Percentiles rank a stretch among this genome's conserved stretches.
Conservation (phyloP, 116 monocot genomes). For the Zostera marina region DNA sequence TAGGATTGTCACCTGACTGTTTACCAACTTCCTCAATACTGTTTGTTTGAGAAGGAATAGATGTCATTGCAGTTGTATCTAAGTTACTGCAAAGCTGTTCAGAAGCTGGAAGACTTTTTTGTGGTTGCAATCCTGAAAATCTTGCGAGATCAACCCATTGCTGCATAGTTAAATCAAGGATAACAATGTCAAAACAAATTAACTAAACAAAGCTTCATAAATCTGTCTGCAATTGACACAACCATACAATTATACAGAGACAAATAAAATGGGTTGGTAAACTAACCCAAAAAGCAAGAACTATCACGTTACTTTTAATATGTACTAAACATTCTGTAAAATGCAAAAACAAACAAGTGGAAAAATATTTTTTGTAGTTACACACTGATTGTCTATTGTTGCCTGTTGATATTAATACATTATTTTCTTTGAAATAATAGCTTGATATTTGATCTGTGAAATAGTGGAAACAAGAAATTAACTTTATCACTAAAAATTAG, state of each 20-base stretch:
- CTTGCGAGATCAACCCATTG: constrained; percentile 26
- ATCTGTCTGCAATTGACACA: neutral
- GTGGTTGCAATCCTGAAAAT: constrained; percentile 15
- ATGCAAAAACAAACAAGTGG: too few species aligned
- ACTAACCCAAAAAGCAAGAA: too few species aligned
- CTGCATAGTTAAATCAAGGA: constrained; percentile 1
- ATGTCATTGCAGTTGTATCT: neutral
- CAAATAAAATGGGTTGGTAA: too few species aligned
- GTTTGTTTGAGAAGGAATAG: constrained; percentile 1
- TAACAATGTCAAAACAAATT: neutral
- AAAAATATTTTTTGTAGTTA: too few species aligned
- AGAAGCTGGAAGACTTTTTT: constrained; percentile 4
- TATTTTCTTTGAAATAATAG: too few species aligned
- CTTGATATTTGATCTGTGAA: too few species aligned
- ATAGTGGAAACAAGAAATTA: too few species aligned
- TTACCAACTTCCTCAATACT: constrained; percentile 3
- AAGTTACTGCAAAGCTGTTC: neutral
- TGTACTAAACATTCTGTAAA: too few species aligned
- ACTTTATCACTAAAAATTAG: neutral
- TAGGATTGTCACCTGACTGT: constrained; percentile 5
- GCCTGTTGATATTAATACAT: too few species aligned
- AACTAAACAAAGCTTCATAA: neutral
- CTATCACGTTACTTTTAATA: too few species aligned
- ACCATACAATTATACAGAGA: too few species aligned
- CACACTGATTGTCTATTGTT: too few species aligned